A percentile compares a stretch with the other conserved stretches of the same genome.
Evolutionary conservation across 2,329 filamentous ascomycete genomes (phyloP).

Genomic region (Daldinia eschscholtzii): DNA sequence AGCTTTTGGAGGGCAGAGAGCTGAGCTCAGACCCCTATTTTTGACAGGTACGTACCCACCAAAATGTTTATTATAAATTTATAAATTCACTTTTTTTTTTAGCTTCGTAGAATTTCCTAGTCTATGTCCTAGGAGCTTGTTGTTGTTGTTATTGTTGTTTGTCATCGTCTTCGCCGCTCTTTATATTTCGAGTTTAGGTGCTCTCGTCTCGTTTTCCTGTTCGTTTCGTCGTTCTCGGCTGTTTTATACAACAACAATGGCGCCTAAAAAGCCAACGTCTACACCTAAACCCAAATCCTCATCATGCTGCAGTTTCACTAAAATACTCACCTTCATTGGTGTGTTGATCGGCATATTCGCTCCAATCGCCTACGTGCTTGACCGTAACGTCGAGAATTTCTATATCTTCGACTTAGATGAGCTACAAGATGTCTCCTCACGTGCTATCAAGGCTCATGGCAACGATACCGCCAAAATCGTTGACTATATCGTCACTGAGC

Average conservation of each 20-base stretch:
- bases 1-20: background rate
- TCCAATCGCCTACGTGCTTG: constrained; percentile 66
- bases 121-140: constrained; percentile 3
- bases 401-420: constrained; percentile 81
- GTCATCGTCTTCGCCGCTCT: background rate
- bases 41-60: constrained; percentile 15
- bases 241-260: constrained; percentile 24
- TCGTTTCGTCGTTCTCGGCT: constrained; percentile 5
- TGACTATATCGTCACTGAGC: constrained; percentile 75
- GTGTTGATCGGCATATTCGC: constrained; percentile 67
- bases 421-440: constrained; percentile 75
- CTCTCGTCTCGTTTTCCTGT: constrained; percentile 1
- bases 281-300: constrained; percentile 32
- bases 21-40: constrained; percentile 34
- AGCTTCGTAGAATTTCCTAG: background rate
- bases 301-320: constrained; percentile 46
- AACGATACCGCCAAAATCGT: constrained; percentile 80
- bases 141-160: no score
- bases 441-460: constrained; percentile 75
- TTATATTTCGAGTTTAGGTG: constrained; percentile 5
- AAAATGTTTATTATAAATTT: constrained; percentile 10
- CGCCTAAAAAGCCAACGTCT: constrained; percentile 25
- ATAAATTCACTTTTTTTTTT: background rate
- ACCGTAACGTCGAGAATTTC: constrained; percentile 72
- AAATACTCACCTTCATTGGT: constrained; percentile 63